A percentile compares a stretch with the other conserved stretches of the same genome.
phyloP scores from a whole-genome alignment of 192 early-diverging fungal genomes.

The Coemansia sp. region DNA sequence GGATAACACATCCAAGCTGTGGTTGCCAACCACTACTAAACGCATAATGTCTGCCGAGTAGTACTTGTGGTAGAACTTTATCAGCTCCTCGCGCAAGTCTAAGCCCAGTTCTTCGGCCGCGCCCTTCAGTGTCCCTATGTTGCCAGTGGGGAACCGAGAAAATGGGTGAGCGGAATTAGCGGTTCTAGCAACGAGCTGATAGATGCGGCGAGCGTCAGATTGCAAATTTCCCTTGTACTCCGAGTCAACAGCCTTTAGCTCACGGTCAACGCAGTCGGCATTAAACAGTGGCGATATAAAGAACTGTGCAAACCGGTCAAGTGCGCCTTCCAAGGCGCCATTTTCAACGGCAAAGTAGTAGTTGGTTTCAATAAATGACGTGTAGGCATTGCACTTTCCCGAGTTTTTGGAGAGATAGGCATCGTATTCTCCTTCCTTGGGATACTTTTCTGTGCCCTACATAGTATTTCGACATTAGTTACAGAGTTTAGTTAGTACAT shows the following conservation, averaged over 20 bases:
- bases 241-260: conserved; percentile 90
- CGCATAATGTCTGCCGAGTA: conserved; percentile 96
- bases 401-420: conserved; percentile 29
- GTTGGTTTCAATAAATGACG: conserved; percentile 15
- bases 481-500: not conserved
- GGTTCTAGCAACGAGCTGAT: not conserved
- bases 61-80: conserved; percentile 79
- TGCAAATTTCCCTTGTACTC: conserved; percentile 88
- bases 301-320: conserved; percentile 81
- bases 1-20: conserved; percentile 71
- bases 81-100: conserved; percentile 74
- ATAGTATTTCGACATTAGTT: not conserved
- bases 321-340: conserved; percentile 59
- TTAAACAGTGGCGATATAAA: conserved; percentile 87
- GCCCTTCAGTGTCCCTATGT: conserved; percentile 75
- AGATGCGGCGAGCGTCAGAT: conserved; percentile 44
- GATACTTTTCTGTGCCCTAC: conserved; percentile 69
- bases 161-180: conserved; percentile 73
- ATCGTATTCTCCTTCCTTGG: conserved; percentile 65
- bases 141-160: conserved; percentile 82
- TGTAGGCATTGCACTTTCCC: conserved; percentile 40
- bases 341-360: conserved; percentile 31
- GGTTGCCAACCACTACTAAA: conserved; percentile 80
- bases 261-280: conserved; percentile 79
- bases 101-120: conserved; percentile 52